Percentiles rank a stretch among this genome's conserved stretches.
phyloP scores from a whole-genome alignment of 176 grass and related monocot genomes.

The Phragmites australis region DNA sequence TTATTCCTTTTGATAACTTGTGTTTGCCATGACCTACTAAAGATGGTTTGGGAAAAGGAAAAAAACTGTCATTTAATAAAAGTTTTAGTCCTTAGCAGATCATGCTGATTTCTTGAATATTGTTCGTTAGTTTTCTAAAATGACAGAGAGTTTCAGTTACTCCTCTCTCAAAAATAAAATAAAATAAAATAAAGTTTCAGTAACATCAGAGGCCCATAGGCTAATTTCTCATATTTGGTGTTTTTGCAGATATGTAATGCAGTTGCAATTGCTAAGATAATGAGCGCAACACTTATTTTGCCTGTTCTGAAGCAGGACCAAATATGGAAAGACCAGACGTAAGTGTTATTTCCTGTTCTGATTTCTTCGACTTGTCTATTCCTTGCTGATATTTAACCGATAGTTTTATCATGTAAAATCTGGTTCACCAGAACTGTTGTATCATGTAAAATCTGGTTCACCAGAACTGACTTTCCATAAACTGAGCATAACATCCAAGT shows the following conservation, averaged over 20 bases:
- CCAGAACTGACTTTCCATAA: background rate
- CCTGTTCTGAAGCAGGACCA: constrained; percentile 85
- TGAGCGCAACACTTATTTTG: constrained; percentile 79
- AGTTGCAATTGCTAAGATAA: constrained; percentile 82
- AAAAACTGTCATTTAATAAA: background rate
- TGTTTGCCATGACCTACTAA: background rate
- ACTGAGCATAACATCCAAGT: background rate
- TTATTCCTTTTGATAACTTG: constrained; percentile 6
- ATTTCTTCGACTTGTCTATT: background rate
- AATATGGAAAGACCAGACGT: constrained; percentile 88
- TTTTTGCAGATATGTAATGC: constrained; percentile 68
- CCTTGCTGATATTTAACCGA: background rate
- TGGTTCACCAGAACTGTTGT: background rate
- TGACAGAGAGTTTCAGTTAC: constrained; percentile 1
- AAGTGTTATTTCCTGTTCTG: constrained; percentile 26
- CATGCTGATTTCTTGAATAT: background rate
- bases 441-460: background rate
- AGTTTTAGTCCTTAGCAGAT: background rate
- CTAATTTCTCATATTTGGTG: background rate
- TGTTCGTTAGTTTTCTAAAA: constrained; percentile 14
- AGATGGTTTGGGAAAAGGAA: too few species aligned
- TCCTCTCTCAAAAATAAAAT: background rate
- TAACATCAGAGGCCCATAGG: background rate
- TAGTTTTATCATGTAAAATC: background rate
- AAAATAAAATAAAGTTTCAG: background rate